Evolutionary conservation across 805 yeast genomes (phyloP), one percentile per base, ranked within the genome.

Genomic region (Barnettozyma botsteinii): DNA sequence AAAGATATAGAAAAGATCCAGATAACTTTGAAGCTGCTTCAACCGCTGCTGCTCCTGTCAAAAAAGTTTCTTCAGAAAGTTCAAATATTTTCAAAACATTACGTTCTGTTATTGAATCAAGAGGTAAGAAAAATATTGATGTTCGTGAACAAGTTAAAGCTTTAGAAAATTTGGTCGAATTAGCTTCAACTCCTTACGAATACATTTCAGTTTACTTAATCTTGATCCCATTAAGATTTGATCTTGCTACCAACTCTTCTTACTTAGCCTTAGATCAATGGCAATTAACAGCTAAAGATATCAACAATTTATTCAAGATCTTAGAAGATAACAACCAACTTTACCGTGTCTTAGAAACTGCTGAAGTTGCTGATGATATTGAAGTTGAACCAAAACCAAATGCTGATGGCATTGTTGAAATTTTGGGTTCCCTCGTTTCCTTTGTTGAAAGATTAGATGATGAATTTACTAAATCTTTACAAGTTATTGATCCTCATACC

Each of bases 61-160:
- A 63, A 20, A 59, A 63, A 37, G 48, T 56, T 31, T 37, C 51
- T 18, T 14, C 47, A 26, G 34, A 53, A 46, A 48, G 46, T 40
- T 52, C 59, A 14, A 56, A 57, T 29, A 79, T 88, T 41, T 87
- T 89, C 69, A 69, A 79, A 42, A 77, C 84, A 26, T 72, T 93
- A 60, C 75, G 81, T 60, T 64, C 77, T 40, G 79, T 93, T 42
- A 68, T 84, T 45, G 98, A 93, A 64, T 73, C 88, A 36, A 81
- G 98, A 67, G 98, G 98, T 70, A 89, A 89, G 72, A 91, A 86
- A 72, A 88, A 86, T 61, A 83, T 87, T 47, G 96, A 91, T 62
- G 77, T 81, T 48, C 62, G 60, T 47, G 95, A 85, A 62, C 95
- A 91, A 64, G 77, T 88, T 49, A 66, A 67, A 41, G 69, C 73